Base-by-base conservation (phyloP, 129 eudicot species). In the Centella asiatica region DNA sequence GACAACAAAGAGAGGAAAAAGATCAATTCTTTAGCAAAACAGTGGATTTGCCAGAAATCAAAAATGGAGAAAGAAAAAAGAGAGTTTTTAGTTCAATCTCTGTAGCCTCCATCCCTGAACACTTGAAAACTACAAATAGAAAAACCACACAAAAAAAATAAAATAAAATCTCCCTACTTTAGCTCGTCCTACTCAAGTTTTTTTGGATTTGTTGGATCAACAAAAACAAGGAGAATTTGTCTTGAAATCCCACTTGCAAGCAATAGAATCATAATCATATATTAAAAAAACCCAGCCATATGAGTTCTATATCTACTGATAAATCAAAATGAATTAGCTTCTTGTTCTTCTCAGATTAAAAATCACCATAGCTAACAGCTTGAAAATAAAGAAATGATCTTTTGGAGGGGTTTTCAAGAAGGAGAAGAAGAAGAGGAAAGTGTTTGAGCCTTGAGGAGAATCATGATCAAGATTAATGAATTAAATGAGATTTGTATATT, bases 61-160 rank as follows among this genome's bases (percentile, higher is more conserved):
- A 22, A 31, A 42, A 71, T 42, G 11, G 44, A 25, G 40, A 72
- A 57, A 4, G 42, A 20, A 52, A 39, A 18, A 1, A 60, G 27
- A 32, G 2, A 11, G 25, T 25, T 51, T 7, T 15, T 6, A 29
- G 67, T 57, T 60, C 74, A 72, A 68, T 73, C 65, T 81, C 82
- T 64, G 71, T 69, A 62, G 82, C 78, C 61, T 80, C 82, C 86
- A 80, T 80, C 53, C 26, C 34, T 44, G 54, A 45, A 37, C 50
- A 60, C 65, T 10, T 45, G 4, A 48, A 49, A 64, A 14, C 27
- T 15, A 57, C 32, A 39, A 53, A 66, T 6, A 52, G 9, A 13
- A 66, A 61, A 71, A 51, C 20, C 36, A 47, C 33, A 68, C 36
- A 28, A 31, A 6, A 24, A 23, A 47, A 19, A 18, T 6, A 47